These are phyloP conservation scores for Penicillium paneum DNA, from an alignment of 2,329 filamentous ascomycete species.

Conservation along the genomic window DNA sequence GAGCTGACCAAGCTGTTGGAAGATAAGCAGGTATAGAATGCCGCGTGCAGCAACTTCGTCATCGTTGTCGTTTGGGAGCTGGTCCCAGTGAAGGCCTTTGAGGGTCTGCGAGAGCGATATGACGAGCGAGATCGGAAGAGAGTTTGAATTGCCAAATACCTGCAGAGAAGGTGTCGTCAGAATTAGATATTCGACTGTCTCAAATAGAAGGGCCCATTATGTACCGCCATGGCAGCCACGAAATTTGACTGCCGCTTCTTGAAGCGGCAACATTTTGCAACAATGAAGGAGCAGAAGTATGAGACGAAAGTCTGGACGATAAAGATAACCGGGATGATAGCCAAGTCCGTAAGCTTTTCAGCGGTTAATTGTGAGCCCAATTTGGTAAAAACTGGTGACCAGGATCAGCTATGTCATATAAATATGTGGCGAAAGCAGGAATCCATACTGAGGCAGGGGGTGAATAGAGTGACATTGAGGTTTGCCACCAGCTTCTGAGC, in stretches of 20 bases:
- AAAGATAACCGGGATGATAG: constrained; percentile 94
- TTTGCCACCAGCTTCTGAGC: constrained; percentile 97
- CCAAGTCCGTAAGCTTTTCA: constrained; percentile 83
- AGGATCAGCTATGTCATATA: not conserved
- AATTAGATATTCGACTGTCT: not conserved
- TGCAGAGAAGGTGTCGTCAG: constrained; percentile 26
- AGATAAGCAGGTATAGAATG: constrained; percentile 92
- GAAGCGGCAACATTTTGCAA: constrained; percentile 76
- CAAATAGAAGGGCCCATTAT: constrained; percentile 20
- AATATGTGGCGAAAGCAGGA: constrained; percentile 3
- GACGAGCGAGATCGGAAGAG: constrained; percentile 91
- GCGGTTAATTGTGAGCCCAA: constrained; percentile 90
- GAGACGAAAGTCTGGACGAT: constrained; percentile 82
- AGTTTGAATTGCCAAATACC: constrained; percentile 98
- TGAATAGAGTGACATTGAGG: constrained; percentile 93
- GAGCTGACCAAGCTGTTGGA: constrained; percentile 93
- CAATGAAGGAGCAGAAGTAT: constrained; percentile 67
- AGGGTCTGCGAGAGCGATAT: constrained; percentile 91
- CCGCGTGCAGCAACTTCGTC: constrained; percentile 90
- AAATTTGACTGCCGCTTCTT: constrained; percentile 86
- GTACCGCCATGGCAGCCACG: constrained; percentile 86
- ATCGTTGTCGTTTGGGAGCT: constrained; percentile 86
- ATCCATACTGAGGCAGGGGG: constrained; percentile 82
- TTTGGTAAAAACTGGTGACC: constrained; percentile 79
- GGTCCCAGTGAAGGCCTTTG: constrained; percentile 88